Base-by-base conservation (phyloP, 345 rosid species). In the Balakata baccata region DNA sequence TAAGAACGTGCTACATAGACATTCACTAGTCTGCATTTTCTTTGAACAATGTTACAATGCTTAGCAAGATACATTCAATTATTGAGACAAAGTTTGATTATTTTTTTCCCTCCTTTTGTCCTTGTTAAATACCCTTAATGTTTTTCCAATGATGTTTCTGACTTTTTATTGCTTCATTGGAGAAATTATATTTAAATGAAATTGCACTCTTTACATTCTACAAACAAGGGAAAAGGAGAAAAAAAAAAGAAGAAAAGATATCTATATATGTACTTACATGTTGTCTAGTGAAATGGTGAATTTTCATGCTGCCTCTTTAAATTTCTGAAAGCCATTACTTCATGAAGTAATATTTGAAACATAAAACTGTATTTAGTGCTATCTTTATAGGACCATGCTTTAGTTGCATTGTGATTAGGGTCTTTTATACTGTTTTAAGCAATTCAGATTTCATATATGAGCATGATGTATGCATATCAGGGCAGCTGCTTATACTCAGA, bases 401-500 rank as follows among this genome's bases (percentile, higher is more conserved):
- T 71, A 11, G 12, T 22, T 25, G 41, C 37, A 53, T 3, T 13
- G 63, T 38, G 3, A 57, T 45, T 58, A 38, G 25, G 45, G 64
- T 54, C 58, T 71, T 72, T 53, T 73, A 56, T 71, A 37, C 65
- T 12, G 41, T 66, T 71, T 39, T 20, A 78, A 45, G 18, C 64
- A 58, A 46, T 57, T 59, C 51, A 14, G n/a, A 20, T 43, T 7
- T 47, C 17, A 66, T 2, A 77, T 72, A 75, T 76, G 68, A 46
- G 12, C 63, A 37, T 74, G 50, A 57, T 77, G 29, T 66, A 39
- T 62, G 61, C 58, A 66, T 78, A 52, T 75, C 85, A 90, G 96
- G 94, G 96, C 94, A 6, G 94, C 96, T 80, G 97, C 97, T 68
- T 90, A 86, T 80, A 92, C 96, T 46, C 94, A 89, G 84, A 75